Evolutionary conservation across 2,329 filamentous ascomycete species (phyloP).

Genomic region (Sarocladium strictum): DNA sequence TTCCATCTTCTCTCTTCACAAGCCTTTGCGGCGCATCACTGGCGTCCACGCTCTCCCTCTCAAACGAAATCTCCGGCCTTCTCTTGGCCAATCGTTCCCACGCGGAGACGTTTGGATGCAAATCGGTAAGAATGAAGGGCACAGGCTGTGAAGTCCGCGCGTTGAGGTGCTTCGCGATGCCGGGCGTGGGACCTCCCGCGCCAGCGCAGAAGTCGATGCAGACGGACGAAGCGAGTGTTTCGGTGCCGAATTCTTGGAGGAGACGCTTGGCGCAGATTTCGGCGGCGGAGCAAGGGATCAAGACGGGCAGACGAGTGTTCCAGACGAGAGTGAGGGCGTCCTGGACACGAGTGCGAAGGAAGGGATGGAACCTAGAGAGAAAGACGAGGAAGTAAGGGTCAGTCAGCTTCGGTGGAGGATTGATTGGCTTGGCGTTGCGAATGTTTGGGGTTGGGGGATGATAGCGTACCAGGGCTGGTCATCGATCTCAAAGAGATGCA

Average conservation of each 20-base stretch:
- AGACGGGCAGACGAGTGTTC: constrained; percentile 54
- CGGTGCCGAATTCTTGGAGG: constrained; percentile 39
- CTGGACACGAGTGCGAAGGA: constrained; percentile 59
- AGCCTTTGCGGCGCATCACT: constrained; percentile 49
- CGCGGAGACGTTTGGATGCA: constrained; percentile 56
- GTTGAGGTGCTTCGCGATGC: constrained; percentile 57
- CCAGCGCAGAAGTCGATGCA: constrained; percentile 75
- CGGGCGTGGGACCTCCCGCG: constrained; percentile 63
- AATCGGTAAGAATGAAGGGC: constrained; percentile 59
- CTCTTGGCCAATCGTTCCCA: constrained; percentile 49
- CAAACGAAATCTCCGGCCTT: constrained; percentile 53
- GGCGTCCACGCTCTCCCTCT: constrained; percentile 59
- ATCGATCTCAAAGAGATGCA: constrained; percentile 63
- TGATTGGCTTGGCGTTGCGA: too few relatives aligned
- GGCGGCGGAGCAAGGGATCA: constrained; percentile 54
- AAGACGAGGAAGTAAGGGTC: not conserved
- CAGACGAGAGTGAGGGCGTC: constrained; percentile 58
- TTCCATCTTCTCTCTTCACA: constrained; percentile 29
- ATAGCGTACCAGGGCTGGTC: constrained; percentile 55
- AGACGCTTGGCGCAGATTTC: constrained; percentile 55
- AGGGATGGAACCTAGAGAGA: constrained; percentile 53
- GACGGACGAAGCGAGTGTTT: constrained; percentile 44
- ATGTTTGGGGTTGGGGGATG: not conserved
- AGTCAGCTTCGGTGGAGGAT: not conserved
- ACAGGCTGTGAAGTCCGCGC: constrained; percentile 30